Conservation (phyloP, 2,329 filamentous ascomycete genomes). For the Fusarium penzigii region DNA sequence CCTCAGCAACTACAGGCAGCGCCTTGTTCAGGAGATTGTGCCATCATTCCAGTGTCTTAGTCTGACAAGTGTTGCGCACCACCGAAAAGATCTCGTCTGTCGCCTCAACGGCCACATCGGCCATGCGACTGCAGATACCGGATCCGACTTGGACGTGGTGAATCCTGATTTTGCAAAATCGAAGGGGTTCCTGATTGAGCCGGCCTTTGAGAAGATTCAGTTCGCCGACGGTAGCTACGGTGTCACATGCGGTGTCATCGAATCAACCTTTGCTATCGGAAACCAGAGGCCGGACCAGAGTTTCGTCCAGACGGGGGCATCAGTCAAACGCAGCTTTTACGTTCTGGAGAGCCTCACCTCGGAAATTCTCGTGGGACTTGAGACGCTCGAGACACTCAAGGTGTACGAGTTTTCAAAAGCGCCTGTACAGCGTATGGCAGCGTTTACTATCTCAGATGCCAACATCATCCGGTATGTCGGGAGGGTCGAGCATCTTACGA, state of each 20-base stretch:
- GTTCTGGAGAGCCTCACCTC: too few relatives aligned
- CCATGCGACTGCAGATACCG: slow-evolving; percentile 2
- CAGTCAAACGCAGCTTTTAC: too few relatives aligned
- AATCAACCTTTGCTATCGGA: neutral
- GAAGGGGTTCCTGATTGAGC: neutral
- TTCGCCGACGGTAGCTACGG: slow-evolving; percentile 4
- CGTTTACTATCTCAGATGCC: too few relatives aligned
- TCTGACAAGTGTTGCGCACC: slow-evolving; percentile 1
- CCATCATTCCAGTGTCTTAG: slow-evolving; percentile 1
- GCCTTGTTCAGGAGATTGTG: neutral
- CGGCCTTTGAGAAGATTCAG: neutral
- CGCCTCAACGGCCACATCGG: neutral
- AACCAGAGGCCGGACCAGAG: neutral
- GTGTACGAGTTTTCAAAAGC: too few relatives aligned
- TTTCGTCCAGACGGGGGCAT: too few relatives aligned
- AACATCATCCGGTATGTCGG: too few relatives aligned
- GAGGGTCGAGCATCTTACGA: too few relatives aligned
- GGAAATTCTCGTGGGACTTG: too few relatives aligned
- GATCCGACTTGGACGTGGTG: slow-evolving; percentile 5
- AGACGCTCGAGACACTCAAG: too few relatives aligned
- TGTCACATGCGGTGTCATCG: neutral
- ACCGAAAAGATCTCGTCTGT: neutral
- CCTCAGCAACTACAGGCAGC: neutral
- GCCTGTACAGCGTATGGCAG: too few relatives aligned
- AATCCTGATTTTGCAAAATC: neutral